A percentile compares a stretch with the other conserved stretches of the same genome.
Evolutionary conservation across 768 basidiomycete genomes (phyloP).

Genomic region (Kwoniella dendrophila): DNA sequence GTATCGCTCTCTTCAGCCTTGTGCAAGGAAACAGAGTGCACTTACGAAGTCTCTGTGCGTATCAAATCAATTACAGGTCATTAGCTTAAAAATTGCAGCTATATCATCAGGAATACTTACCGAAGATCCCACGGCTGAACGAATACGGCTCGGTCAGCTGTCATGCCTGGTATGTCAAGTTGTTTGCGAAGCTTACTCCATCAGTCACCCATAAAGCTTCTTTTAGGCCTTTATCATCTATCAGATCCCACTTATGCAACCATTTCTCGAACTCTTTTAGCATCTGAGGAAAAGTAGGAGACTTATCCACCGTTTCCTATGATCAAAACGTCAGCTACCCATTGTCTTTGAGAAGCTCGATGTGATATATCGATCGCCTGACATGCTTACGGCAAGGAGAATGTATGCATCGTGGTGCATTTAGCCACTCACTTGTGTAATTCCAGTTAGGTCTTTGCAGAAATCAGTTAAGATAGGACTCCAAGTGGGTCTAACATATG

Average conservation of each 20-base stretch:
- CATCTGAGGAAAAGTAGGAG: conserved; percentile 75
- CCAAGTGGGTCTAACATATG: conserved; percentile 87
- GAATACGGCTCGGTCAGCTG: not conserved
- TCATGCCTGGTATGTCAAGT: not conserved
- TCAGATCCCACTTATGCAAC: conserved; percentile 70
- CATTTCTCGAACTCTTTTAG: conserved; percentile 68
- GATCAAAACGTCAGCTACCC: not conserved
- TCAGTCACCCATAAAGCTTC: conserved; percentile 54
- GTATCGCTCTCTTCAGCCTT: not conserved
- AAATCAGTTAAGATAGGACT: conserved; percentile 76
- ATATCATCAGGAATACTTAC: conserved; percentile 21
- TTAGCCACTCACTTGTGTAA: conserved; percentile 83
- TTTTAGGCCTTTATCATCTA: conserved; percentile 54
- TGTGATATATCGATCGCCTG: too few species aligned
- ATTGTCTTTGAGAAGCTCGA: not conserved
- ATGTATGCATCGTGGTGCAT: too few species aligned
- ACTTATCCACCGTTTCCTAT: conserved; percentile 76
- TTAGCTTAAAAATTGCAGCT: conserved; percentile 14
- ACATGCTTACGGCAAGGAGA: too few species aligned
- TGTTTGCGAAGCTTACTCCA: conserved; percentile 40
- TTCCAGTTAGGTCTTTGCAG: conserved; percentile 84
- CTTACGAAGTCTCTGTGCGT: conserved; percentile 50
- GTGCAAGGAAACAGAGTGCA: not conserved
- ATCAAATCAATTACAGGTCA: not conserved
- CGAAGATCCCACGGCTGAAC: conserved; percentile 54